Base-by-base conservation (phyloP, 2,329 filamentous ascomycete species). In the Xylaria polymorpha region DNA sequence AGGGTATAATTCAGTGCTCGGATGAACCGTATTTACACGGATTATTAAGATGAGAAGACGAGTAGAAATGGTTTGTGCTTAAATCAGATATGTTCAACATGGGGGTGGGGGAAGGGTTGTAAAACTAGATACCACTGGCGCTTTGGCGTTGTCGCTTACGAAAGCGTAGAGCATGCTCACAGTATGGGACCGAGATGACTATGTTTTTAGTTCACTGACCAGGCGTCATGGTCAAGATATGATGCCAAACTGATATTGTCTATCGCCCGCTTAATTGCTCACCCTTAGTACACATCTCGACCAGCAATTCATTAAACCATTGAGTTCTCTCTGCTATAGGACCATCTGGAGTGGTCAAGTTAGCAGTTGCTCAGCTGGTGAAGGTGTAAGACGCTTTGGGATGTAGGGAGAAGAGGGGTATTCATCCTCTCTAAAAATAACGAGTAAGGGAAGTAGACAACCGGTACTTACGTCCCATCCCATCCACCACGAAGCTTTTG, bases 241-340 rank as follows among this genome's bases (percentile, higher is more conserved):
- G 10, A 35, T 22, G 8, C 39, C 4, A 18, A 37, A 35, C 22
- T 22, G 12, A n/a, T 15, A 25, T 18, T 58, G n/a, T 64, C 62
- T 57, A 71, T 75, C 71, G 66, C 25, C 67, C 71, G 68, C 81
- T 81, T 69, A 89, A 75, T 75, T 80, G 81, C 75, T 86, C 83
- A 76, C 86, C 87, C 55, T 84, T 82, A 14, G 85, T 79, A 67
- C 92, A 84, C 43, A 80, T 80, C 77, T 85, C 86, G 73, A 87
- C 88, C 58, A 95, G 75, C 75, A 91, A 81, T 59, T 80, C 79
- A 74, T 92, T 90, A 76, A 94, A 91, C 85, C 92, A 93, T 53
- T 83, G 78, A 68, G 88, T 84, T 78, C 89, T 86, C 83, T 97
- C 93, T 75, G 92, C 86, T 6, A 92, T 85, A 32, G 94, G 84